phyloP scores from a whole-genome alignment of 345 rosid species.

The Clarkia xantiana region DNA sequence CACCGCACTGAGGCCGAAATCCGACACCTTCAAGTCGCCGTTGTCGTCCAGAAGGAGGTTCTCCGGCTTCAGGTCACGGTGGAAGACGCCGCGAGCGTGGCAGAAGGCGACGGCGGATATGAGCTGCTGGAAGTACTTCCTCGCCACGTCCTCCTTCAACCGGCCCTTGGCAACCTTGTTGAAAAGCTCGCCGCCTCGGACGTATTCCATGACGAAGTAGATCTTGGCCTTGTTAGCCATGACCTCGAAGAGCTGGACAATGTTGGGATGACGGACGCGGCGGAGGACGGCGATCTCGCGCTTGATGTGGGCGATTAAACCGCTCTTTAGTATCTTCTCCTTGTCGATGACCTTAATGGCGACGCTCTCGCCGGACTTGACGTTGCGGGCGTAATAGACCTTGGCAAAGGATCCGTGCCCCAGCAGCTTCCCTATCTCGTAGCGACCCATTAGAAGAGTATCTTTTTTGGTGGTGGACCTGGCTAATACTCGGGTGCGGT shows the following conservation, averaged over 20 bases:
- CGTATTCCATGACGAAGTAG: conserved; percentile 81
- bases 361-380: conserved; percentile 31
- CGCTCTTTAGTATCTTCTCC: conserved; percentile 45
- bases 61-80: conserved; percentile 81
- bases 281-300: conserved; percentile 81
- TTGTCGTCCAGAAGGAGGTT: conserved; percentile 61
- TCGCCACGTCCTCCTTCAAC: conserved; percentile 42
- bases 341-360: conserved; percentile 85
- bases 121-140: conserved; percentile 65
- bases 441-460: conserved; percentile 51
- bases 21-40: conserved; percentile 68
- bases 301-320: conserved; percentile 57
- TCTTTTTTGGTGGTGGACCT: conserved; percentile 4
- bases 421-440: conserved; percentile 57
- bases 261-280: conserved; percentile 75
- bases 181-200: conserved; percentile 67
- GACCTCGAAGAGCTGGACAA: conserved; percentile 66
- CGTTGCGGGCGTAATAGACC: conserved; percentile 59
- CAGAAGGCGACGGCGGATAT: conserved; percentile 66
- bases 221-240: conserved; percentile 83
- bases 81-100: conserved; percentile 71
- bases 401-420: conserved; percentile 90
- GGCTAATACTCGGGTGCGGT: background rate
- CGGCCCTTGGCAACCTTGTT: conserved; percentile 57
- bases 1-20: conserved; percentile 77